Percentiles rank a stretch among this genome's conserved stretches.
phyloP scores from a whole-genome alignment of 1,139 yeast genomes.

The Geotrichum restrictum region DNA sequence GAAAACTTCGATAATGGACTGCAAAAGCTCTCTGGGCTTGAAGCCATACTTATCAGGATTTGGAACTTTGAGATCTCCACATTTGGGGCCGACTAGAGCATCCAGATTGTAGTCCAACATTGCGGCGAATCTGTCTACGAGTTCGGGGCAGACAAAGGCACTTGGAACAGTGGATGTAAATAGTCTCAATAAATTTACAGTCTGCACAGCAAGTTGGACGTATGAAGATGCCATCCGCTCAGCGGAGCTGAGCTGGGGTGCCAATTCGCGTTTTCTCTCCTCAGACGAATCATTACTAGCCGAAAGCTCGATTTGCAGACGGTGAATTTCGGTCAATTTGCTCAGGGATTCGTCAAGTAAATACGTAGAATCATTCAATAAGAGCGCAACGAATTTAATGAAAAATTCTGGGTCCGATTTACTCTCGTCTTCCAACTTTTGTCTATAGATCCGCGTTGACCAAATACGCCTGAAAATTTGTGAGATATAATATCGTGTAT shows the following conservation, averaged over 20 bases:
- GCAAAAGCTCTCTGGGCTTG: conserved; percentile 69
- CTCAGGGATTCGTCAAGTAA: conserved; percentile 85
- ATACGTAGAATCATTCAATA: conserved; percentile 90
- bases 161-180: conserved; percentile 84
- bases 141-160: conserved; percentile 83
- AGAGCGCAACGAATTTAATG: conserved; percentile 85
- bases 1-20: conserved; percentile 69
- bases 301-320: conserved; percentile 55
- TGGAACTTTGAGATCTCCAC: conserved; percentile 79
- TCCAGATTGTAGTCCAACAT: conserved; percentile 91
- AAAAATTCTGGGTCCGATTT: conserved; percentile 51
- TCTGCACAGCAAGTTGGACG: conserved; percentile 78
- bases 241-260: conserved; percentile 49
- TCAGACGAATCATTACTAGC: conserved; percentile 9
- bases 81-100: conserved; percentile 90
- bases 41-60: conserved; percentile 82
- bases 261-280: conserved; percentile 9
- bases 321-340: conserved; percentile 72
- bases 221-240: conserved; percentile 78
- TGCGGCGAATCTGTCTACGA: conserved; percentile 89
- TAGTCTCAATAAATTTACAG: conserved; percentile 70
- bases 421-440: conserved; percentile 66
- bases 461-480: conserved; percentile 78
- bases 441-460: conserved; percentile 64
- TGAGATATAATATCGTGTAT: conserved; percentile 81